phyloP scores from a whole-genome alignment of 108 stramenopile genomes.

The Nannochloropsis gaditana region DNA sequence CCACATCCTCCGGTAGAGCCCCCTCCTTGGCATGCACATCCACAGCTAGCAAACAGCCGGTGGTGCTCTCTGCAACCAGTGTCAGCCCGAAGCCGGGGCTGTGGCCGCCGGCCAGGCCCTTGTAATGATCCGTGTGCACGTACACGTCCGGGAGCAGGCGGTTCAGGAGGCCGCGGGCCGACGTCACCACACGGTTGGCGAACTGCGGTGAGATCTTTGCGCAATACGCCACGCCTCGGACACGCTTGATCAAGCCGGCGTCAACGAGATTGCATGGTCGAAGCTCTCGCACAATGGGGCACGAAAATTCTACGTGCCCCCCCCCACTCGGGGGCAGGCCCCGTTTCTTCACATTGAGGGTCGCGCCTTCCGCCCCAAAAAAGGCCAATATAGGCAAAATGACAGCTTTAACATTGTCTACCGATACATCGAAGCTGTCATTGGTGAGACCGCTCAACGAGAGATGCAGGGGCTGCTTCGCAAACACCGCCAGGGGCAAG shows the following conservation, averaged over 20 bases:
- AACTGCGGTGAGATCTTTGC: constrained; percentile 81
- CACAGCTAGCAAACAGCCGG: constrained; percentile 69
- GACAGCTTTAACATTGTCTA: constrained; percentile 70
- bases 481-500: constrained; percentile 85
- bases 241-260: constrained; percentile 84
- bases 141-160: constrained; percentile 83
- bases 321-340: constrained; percentile 70
- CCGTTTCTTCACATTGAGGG: constrained; percentile 47
- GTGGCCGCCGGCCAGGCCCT: constrained; percentile 38
- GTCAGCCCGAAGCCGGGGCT: constrained; percentile 72
- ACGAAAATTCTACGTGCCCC: constrained; percentile 72
- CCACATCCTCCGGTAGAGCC: constrained; percentile 81
- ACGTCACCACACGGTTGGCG: constrained; percentile 85
- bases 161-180: constrained; percentile 81
- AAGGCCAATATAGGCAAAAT: constrained; percentile 68
- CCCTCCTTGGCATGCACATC: constrained; percentile 59
- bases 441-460: constrained; percentile 64
- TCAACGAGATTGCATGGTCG: constrained; percentile 72
- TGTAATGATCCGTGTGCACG: constrained; percentile 82
- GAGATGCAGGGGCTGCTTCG: constrained; percentile 73
- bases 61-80: constrained; percentile 79
- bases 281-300: constrained; percentile 77
- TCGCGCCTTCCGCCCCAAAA: constrained; percentile 79
- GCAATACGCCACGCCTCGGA: constrained; percentile 83
- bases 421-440: constrained; percentile 72